Conservation (phyloP, 2,329 filamentous ascomycete species). For the Drechmeria coniospora region DNA sequence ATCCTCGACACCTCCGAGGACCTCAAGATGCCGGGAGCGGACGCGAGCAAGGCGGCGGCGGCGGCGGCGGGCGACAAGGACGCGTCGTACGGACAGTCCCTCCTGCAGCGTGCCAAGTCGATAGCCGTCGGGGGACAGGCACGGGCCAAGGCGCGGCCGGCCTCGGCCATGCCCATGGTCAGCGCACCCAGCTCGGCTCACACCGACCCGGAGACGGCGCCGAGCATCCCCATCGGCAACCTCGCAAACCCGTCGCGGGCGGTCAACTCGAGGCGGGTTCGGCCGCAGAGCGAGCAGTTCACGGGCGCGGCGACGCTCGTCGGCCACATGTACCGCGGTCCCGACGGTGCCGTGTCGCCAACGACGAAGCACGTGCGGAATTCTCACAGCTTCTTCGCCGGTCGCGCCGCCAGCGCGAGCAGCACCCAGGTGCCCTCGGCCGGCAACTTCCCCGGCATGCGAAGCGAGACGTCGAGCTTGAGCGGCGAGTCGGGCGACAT, state of each 20-base stretch:
- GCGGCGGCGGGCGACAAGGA: conserved; percentile 36
- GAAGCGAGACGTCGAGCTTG: conserved; percentile 47
- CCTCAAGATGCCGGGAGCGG: conserved; percentile 17
- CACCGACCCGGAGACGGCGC: conserved; percentile 57
- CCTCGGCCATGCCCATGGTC: conserved; percentile 37
- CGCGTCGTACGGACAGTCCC: conserved; percentile 25
- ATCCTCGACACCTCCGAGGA: conserved; percentile 72
- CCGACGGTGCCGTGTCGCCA: conserved; percentile 47
- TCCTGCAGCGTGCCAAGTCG: conserved; percentile 47
- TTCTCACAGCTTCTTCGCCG: conserved; percentile 49
- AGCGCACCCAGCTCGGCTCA: conserved; percentile 23
- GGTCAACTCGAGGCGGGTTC: conserved; percentile 35
- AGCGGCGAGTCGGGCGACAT: conserved; percentile 49
- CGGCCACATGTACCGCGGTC: conserved; percentile 78
- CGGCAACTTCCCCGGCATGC: conserved; percentile 60
- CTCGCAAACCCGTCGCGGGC: conserved; percentile 38
- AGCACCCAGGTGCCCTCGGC: conserved; percentile 26
- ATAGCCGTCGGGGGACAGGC: conserved; percentile 35
- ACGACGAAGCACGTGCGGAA: conserved; percentile 41
- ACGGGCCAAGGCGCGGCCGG: conserved; percentile 36
- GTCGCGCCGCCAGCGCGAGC: conserved; percentile 35
- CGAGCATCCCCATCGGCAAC: conserved; percentile 55
- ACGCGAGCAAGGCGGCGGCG: conserved; percentile 73
- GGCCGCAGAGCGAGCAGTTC: conserved; percentile 50
- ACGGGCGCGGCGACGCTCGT: conserved; percentile 55